Base-by-base conservation (phyloP, 768 basidiomycete species). In the Goffeauzyma gilvescens region DNA sequence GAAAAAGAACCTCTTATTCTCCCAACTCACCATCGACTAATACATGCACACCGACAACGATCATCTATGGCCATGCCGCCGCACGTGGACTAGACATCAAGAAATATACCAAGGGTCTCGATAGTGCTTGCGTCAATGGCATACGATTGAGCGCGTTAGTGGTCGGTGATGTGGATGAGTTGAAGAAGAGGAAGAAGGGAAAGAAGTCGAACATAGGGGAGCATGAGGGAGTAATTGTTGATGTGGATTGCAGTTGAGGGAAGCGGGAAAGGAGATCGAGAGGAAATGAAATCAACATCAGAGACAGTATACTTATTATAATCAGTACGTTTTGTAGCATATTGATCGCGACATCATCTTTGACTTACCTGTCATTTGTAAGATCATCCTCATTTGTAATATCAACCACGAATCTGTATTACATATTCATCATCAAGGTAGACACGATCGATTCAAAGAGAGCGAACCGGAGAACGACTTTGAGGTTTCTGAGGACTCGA, bases 41-140 rank as follows among this genome's bases (percentile, higher is more conserved):
- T n/a, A n/a, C n/a, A n/a, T n/a, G n/a, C n/a, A n/a, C 55, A 9
- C 61, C 57, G 17, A 54, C 63, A 8, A 80, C 73, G 28, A 75
- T 84, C n/a, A 63, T 90, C 5, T 93, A 90, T 59, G 89, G 85
- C 0, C 89, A 93, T 55, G 58, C 62, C 9, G 86, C 87, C 5
- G 67, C 71, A 3, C 69, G 81, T 21, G 82, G 81, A 10, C 68
- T 93, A 10, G 83, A 87, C 58, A 62, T 85, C 50, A 78, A 79
- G 48, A 69, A 79, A 17, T 90, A 80, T 79, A 74, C 77, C 2
- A 66, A 86, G 46, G 89, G 89, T 1, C 63, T 90, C 25, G 89
- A 96, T 59, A 72, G 79, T 0, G 87, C 82, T 9, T 90, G 86
- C 55, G 81, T 85, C 58, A 79, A 83, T 54, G 72, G 74, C 6